Conservation (phyloP, 768 basidiomycete genomes). For the Lactarius trivialis region DNA sequence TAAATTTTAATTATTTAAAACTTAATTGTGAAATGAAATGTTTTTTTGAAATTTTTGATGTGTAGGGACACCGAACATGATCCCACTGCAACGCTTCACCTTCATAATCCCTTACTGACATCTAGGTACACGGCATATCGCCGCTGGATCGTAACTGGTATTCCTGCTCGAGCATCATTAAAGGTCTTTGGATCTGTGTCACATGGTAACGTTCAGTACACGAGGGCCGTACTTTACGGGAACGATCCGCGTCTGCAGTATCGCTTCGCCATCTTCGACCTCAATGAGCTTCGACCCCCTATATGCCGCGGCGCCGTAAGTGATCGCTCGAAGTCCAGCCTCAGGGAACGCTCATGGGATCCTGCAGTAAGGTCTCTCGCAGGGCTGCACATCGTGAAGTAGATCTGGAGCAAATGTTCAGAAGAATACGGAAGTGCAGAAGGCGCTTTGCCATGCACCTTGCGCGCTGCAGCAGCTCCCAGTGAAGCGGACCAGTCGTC, state of each 20-base stretch:
- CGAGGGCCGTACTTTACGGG: not conserved
- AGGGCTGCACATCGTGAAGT: slow-evolving; percentile 91
- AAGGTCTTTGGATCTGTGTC: slow-evolving; percentile 56
- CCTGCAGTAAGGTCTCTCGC: slow-evolving; percentile 74
- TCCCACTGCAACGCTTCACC: slow-evolving; percentile 1
- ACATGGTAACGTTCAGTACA: slow-evolving; percentile 10
- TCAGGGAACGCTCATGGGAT: slow-evolving; percentile 60
- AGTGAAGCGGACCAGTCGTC: slow-evolving; percentile 93
- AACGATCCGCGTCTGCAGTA: slow-evolving; percentile 70
- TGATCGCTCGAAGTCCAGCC: slow-evolving; percentile 7
- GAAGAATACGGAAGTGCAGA: not conserved
- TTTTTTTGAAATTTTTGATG: too few relatives aligned
- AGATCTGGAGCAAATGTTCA: slow-evolving; percentile 55
- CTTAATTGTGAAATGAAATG: too few relatives aligned
- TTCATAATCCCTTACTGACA: slow-evolving; percentile 38
- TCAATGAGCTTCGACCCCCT: slow-evolving; percentile 74
- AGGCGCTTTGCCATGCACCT: slow-evolving; percentile 40
- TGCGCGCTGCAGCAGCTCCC: slow-evolving; percentile 85
- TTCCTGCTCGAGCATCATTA: slow-evolving; percentile 63
- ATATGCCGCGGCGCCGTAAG: slow-evolving; percentile 1
- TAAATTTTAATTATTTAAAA: too few relatives aligned
- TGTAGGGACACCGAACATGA: too few relatives aligned
- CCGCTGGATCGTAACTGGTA: slow-evolving; percentile 88
- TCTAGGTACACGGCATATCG: slow-evolving; percentile 90
- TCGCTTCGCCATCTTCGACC: slow-evolving; percentile 70